Evolutionary conservation across 2,329 filamentous ascomycete genomes (phyloP), one percentile per base, ranked within the genome.

Genomic region (Xenoacremonium recifei): DNA sequence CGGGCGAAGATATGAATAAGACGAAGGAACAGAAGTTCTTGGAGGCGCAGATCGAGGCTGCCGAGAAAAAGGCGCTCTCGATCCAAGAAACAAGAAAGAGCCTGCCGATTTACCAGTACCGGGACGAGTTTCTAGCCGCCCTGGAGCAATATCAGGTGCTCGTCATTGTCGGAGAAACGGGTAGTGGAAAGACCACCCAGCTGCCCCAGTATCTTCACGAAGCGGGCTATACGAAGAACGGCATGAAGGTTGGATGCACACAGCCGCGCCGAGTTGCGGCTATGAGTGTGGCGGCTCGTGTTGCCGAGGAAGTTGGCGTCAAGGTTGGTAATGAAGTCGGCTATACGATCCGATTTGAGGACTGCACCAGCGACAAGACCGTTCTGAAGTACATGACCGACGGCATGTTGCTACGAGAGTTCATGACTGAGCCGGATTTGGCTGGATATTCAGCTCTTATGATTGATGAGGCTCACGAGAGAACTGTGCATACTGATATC

Each of bases 381-480:
- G 75, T 92, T 6, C 69, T 99, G 40, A 95, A 96, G 65, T 97
- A 96, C 67, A 92, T 95, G 87, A 99, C 93, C 0, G 93, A 99
- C 59, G 93, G 93, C 61, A 95, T 97, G 86, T 72, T 97, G 29
- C 72, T 97, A 21, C 79, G 90, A 60, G 89, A 96, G 61, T 87
- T 96, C 51, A 80, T 96, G 69, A 92, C 89, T 0, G 89, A 95
- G 57, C 91, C 92, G 0, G 84, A 92, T 52, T 71, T 97, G 5
- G 79, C 82, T 2, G 82, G 82, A 13, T 97, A 97, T 56, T 87
- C 88, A 5, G 88, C 85, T 11, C 69, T 99, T 49, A 96, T 99
- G 85, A 92, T 99, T 42, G 93, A 99, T 61, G 93, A 99, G 64
- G 93, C 93, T 1, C 93, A 99, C 77, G 93, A 99, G 63, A 78